Evolutionary conservation across 129 eudicot species (phyloP).

Genomic region (Rutidosis leptorrhynchoides): DNA sequence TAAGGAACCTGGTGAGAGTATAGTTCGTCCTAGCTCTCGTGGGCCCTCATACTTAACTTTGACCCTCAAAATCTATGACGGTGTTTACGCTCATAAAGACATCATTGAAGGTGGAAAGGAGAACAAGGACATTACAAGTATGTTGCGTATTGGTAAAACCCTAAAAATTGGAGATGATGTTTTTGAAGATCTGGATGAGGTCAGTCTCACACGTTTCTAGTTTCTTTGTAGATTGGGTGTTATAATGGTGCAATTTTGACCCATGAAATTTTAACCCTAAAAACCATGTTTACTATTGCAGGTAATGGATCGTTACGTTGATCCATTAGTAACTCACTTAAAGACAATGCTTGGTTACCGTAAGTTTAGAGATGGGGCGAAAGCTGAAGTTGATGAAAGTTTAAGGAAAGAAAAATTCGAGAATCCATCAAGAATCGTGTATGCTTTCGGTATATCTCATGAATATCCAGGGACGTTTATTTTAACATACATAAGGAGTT

Average conservation of each 20-base stretch:
- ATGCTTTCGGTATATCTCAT: conserved; percentile 89
- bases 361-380: conserved; percentile 76
- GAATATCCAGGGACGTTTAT: conserved; percentile 95
- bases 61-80: conserved; percentile 82
- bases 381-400: conserved; percentile 86
- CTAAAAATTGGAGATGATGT: conserved; percentile 84
- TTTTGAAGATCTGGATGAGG: conserved; percentile 98
- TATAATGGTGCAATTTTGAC: not conserved
- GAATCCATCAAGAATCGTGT: conserved; percentile 80
- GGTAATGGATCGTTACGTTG: conserved; percentile 97
- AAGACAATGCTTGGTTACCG: conserved; percentile 80
- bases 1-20: conserved; percentile 96
- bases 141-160: conserved; percentile 82
- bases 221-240: not conserved
- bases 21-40: conserved; percentile 93
- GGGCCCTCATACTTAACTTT: conserved; percentile 80
- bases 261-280: not conserved
- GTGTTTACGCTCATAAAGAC: conserved; percentile 86
- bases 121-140: conserved; percentile 79
- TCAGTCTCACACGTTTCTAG: conserved; percentile 14
- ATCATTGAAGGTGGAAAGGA: conserved; percentile 94
- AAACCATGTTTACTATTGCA: conserved; percentile 26
- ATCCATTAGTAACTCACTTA: conserved; percentile 79
- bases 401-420: conserved; percentile 70
- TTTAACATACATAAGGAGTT: conserved; percentile 75